A percentile compares a stretch with the other conserved stretches of the same genome.
These are phyloP conservation scores for Theobroma grandiflorum DNA, from an alignment of 441 rosid species.

Conservation along the genomic window DNA sequence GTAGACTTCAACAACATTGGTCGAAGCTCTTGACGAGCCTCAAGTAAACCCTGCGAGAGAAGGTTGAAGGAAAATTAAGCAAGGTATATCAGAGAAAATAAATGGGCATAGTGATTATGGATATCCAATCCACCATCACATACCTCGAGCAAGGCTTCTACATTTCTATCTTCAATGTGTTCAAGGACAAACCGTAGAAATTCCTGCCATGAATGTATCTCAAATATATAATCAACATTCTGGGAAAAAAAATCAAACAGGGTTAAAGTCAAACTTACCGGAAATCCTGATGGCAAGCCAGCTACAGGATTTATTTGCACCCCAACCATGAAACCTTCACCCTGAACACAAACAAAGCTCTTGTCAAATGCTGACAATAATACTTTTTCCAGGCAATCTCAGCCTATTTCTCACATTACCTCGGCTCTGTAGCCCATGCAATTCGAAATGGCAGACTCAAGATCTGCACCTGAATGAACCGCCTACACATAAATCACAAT, in stretches of 20 bases:
- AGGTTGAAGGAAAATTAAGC: background rate
- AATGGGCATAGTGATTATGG: background rate
- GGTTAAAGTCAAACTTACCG: slow-evolving; percentile 57
- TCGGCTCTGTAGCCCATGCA: slow-evolving; percentile 94
- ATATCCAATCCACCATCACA: slow-evolving; percentile 19
- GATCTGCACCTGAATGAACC: slow-evolving; percentile 99
- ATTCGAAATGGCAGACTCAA: slow-evolving; percentile 92
- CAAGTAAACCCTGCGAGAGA: slow-evolving; percentile 79
- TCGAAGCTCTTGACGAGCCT: slow-evolving; percentile 96
- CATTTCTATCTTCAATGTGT: slow-evolving; percentile 90
- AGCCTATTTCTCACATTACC: slow-evolving; percentile 53
- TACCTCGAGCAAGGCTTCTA: slow-evolving; percentile 95
- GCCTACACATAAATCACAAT: slow-evolving; percentile 64
- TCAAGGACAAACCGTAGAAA: slow-evolving; percentile 82
- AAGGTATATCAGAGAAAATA: background rate
- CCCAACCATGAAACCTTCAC: slow-evolving; percentile 99
- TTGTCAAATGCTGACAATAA: slow-evolving; percentile 28
- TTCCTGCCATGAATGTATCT: slow-evolving; percentile 54
- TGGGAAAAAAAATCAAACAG: background rate
- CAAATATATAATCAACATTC: slow-evolving; percentile 25
- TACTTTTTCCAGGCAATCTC: slow-evolving; percentile 31
- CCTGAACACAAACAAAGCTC: slow-evolving; percentile 60
- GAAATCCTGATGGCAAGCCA: slow-evolving; percentile 93
- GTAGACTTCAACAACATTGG: slow-evolving; percentile 71
- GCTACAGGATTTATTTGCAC: slow-evolving; percentile 90